These are phyloP conservation scores for Mycosphaerella arachidis DNA, from an alignment of 2,329 filamentous ascomycete genomes.

Conservation along the genomic window DNA sequence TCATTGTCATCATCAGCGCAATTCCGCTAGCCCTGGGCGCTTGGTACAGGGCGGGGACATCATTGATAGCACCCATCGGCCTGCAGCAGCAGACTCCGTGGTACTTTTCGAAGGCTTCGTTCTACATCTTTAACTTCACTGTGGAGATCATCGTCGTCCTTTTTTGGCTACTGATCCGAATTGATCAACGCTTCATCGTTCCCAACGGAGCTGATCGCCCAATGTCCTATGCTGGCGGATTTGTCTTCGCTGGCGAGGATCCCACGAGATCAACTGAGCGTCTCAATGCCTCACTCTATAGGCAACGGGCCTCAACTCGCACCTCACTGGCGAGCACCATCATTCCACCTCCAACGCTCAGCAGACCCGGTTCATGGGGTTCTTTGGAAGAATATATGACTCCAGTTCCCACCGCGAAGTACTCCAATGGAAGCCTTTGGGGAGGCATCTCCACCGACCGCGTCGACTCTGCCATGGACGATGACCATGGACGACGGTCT, in stretches of 20 bases:
- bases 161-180: conserved; percentile 61
- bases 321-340: conserved; percentile 1
- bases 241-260: conserved; percentile 5
- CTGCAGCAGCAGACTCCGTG: conserved; percentile 55
- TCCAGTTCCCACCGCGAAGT: not conserved
- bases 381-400: not conserved
- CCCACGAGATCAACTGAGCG: not conserved
- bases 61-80: conserved; percentile 44
- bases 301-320: not conserved
- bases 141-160: conserved; percentile 68
- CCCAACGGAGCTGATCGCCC: conserved; percentile 63
- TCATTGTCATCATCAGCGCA: conserved; percentile 57
- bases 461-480: not conserved
- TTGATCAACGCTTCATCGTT: conserved; percentile 72
- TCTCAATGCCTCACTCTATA: not conserved
- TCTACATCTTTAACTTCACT: conserved; percentile 74
- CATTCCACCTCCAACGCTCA: conserved; percentile 1
- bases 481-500: not conserved
- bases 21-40: conserved; percentile 64
- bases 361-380: conserved; percentile 1
- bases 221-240: conserved; percentile 20
- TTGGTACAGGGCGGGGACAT: conserved; percentile 60
- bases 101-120: conserved; percentile 67
- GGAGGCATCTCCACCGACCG: not conserved
- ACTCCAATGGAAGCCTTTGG: not conserved